These are phyloP conservation scores for Didymella glomerata DNA, from an alignment of 2,329 filamentous ascomycete species.

Conservation along the genomic window DNA sequence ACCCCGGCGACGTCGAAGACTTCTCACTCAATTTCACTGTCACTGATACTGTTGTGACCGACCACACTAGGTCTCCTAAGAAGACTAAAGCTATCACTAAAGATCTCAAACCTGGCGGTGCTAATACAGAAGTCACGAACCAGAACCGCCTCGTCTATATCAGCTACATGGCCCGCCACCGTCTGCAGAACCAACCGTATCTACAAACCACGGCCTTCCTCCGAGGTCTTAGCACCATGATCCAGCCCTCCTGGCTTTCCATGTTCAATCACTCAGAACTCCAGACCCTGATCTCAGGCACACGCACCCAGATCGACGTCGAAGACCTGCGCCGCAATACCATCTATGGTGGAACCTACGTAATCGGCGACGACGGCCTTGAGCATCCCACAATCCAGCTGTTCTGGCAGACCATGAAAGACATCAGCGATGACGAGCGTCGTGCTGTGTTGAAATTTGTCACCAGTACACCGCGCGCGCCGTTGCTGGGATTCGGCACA, in stretches of 20 bases:
- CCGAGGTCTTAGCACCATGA: constrained; percentile 83
- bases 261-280: constrained; percentile 99
- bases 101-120: constrained; percentile 79
- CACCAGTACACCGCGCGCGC: constrained; percentile 89
- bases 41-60: constrained; percentile 67
- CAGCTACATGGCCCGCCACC: constrained; percentile 86
- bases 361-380: constrained; percentile 83
- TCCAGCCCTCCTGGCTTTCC: constrained; percentile 89
- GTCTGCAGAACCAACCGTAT: constrained; percentile 80
- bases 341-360: constrained; percentile 85
- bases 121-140: constrained; percentile 82
- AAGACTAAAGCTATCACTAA: constrained; percentile 71
- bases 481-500: constrained; percentile 86
- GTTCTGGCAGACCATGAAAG: constrained; percentile 90
- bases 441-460: constrained; percentile 94
- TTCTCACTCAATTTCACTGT: constrained; percentile 90
- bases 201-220: constrained; percentile 89
- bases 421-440: constrained; percentile 77
- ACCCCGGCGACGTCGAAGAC: constrained; percentile 79
- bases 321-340: constrained; percentile 86
- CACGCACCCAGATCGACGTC: constrained; percentile 84
- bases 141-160: constrained; percentile 95
- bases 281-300: constrained; percentile 90
- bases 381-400: constrained; percentile 87
- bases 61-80: constrained; percentile 43